Evolutionary conservation across 2,329 filamentous ascomycete genomes (phyloP), one percentile per base, ranked within the genome.

Genomic region (Geosmithia morbida): DNA sequence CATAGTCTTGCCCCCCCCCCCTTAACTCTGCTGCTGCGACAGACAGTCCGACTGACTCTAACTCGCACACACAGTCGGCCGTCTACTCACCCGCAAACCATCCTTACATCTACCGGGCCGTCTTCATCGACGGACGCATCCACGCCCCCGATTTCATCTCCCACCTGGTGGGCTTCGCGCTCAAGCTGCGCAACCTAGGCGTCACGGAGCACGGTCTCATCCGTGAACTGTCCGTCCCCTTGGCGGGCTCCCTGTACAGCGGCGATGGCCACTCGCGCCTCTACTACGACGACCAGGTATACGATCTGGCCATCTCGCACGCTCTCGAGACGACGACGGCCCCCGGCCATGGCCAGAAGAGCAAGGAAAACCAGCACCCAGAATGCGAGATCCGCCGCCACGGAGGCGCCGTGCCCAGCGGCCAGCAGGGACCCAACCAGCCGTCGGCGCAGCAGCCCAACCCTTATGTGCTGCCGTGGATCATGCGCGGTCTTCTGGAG

Each of bases 81-180:
- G 79, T 92, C 0, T 94, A 94, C 63, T 84, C 87, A 0, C 85
- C 85, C 0, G 80, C 88, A 3, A 81, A 79, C 18, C 92, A 98
- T 57, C 92, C 92, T 0, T 89, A 96, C 61, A 90, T 97, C 49
- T 94, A 88, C 61, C 82, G 92, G 26, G 87, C 89, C n/a, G 88
- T 94, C 16, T 97, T 97, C 60, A 85, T 98, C 47, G 90, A 98
- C 62, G 87, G 89, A 22, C 81, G 89, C 50, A 75, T 96, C 33
- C 90, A 97, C 61, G 85, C 89, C 0, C 87, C 89, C 2, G 89
- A 94, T 61, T 98, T 98, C 59, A 82, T 98, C 46, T 87, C 87
- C 2, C 87, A 95, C 57, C 77, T 98, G 2, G 83, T 98, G 43
- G 89, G 88, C 44, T 96, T 98, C 60, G 84, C 86, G 0, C 77